phyloP scores from a whole-genome alignment of 805 yeast species.

The Ogataea henricii region DNA sequence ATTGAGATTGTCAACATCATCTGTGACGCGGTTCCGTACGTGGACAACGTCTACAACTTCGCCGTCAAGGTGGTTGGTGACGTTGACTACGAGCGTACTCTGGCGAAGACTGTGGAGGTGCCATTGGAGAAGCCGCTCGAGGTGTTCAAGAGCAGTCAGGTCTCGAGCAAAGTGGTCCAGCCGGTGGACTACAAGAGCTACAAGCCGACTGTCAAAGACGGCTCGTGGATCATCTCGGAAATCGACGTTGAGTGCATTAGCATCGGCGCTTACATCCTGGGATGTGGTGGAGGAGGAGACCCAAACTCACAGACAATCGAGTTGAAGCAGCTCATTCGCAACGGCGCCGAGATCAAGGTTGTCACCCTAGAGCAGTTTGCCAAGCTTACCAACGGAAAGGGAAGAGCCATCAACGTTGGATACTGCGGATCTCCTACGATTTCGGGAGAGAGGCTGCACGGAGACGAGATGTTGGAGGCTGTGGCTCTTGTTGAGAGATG shows the following conservation, averaged over 20 bases:
- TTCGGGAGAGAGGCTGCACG: conserved; percentile 42
- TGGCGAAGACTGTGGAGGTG: conserved; percentile 11
- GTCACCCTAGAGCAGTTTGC: conserved; percentile 34
- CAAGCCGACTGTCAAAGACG: conserved; percentile 21
- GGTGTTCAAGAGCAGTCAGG: conserved; percentile 15
- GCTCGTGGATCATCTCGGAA: conserved; percentile 41
- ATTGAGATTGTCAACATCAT: conserved; percentile 28
- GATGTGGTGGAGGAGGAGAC: conserved; percentile 52
- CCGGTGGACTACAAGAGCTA: conserved; percentile 21
- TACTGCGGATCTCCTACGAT: conserved; percentile 49
- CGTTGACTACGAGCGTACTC: conserved; percentile 38
- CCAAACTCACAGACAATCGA: conserved; percentile 40
- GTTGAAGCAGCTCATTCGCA: conserved; percentile 34
- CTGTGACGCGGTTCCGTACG: conserved; percentile 37
- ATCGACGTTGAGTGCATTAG: conserved; percentile 44
- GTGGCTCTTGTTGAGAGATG: conserved; percentile 31
- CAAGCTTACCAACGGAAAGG: conserved; percentile 28
- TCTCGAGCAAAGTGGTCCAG: conserved; percentile 6
- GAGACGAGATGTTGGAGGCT: conserved; percentile 39
- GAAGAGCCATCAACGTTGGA: conserved; percentile 38
- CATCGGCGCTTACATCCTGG: conserved; percentile 45
- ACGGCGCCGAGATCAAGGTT: conserved; percentile 38
- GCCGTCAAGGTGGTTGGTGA: conserved; percentile 46
- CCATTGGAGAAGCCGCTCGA: conserved; percentile 8
- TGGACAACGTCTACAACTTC: conserved; percentile 36